These are phyloP conservation scores for Tetragonia tetragonoides DNA, from an alignment of 148 eudicot species.

Conservation along the genomic window DNA sequence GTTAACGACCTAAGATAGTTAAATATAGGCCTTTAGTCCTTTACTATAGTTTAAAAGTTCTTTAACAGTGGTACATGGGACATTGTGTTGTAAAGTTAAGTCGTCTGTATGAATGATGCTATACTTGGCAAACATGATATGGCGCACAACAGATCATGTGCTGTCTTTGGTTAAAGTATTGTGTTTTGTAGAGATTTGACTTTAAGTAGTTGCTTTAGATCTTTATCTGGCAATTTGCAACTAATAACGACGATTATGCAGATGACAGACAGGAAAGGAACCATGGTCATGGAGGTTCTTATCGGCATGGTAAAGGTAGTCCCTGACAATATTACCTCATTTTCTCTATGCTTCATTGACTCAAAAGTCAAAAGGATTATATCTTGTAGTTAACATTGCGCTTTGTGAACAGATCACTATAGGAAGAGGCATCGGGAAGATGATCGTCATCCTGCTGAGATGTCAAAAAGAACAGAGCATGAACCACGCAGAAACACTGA, in stretches of 20 bases:
- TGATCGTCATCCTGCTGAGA: slow-evolving; percentile 64
- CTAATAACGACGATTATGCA: slow-evolving; percentile 26
- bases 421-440: slow-evolving; percentile 89
- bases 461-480: slow-evolving; percentile 63
- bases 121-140: background rate
- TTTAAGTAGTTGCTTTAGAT: background rate
- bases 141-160: background rate
- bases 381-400: background rate
- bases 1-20: background rate
- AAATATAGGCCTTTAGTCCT: background rate
- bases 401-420: slow-evolving; percentile 47
- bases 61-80: background rate
- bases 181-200: background rate
- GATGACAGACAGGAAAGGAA: slow-evolving; percentile 74
- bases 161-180: background rate
- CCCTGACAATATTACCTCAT: background rate
- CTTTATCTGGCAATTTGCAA: background rate
- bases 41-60: background rate
- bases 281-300: slow-evolving; percentile 66
- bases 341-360: background rate
- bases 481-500: slow-evolving; percentile 70
- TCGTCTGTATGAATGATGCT: background rate
- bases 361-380: background rate
- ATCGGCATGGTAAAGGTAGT: slow-evolving; percentile 72
- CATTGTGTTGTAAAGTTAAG: background rate